Percentiles rank a stretch among this genome's conserved stretches.
Conservation (phyloP, 495 filamentous ascomycete genomes). For the Bacidia rubella region DNA sequence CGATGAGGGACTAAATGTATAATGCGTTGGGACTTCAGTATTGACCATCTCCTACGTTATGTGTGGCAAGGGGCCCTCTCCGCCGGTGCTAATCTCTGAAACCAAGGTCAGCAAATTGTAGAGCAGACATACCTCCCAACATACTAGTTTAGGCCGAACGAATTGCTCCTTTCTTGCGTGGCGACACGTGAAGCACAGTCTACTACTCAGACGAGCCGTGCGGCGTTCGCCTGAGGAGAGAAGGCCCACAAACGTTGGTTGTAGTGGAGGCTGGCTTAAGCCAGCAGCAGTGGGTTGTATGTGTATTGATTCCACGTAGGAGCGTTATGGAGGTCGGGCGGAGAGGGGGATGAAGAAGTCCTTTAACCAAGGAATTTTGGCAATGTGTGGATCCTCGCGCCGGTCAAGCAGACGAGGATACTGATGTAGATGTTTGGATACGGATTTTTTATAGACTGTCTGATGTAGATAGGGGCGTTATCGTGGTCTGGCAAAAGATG, state of each 20-base stretch:
- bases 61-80: constrained; percentile 7
- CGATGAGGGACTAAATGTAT: constrained; percentile 66
- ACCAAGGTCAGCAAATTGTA: not conserved
- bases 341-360: constrained; percentile 69
- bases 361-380: constrained; percentile 79
- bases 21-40: constrained; percentile 62
- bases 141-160: too few species aligned
- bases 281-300: constrained; percentile 37
- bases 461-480: constrained; percentile 47
- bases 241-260: constrained; percentile 60
- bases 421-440: constrained; percentile 34
- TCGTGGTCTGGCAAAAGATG: constrained; percentile 54
- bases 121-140: too few species aligned
- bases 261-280: constrained; percentile 22
- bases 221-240: constrained; percentile 80
- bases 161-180: not conserved
- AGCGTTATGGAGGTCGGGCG: constrained; percentile 78
- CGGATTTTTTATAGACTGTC: constrained; percentile 13
- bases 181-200: constrained; percentile 40
- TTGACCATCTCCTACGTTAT: constrained; percentile 59
- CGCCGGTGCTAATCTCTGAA: not conserved
- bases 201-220: constrained; percentile 81
- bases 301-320: constrained; percentile 27
- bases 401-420: constrained; percentile 77
- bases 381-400: constrained; percentile 52